phyloP scores from a whole-genome alignment of 306 rosid species.

The peach (Prunus persica) region Prunus_persica_NCBIv2 NC_034016.1:19440001-19440500 shows the following conservation, averaged over 20 bases:
- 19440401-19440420: too few species aligned
- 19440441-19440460: too few species aligned
- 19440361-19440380: not conserved
- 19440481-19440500: too few species aligned
- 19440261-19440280: not conserved
- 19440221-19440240: not conserved
- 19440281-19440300: too few species aligned
- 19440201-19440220: not conserved
- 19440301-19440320: too few species aligned
- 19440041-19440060: not conserved
- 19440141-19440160: not conserved
- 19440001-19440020: too few species aligned
- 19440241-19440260: not conserved
- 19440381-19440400: not conserved
- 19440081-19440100: not conserved
- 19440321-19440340: too few species aligned
- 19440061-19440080: not conserved
- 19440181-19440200: slow-evolving; percentile 5
- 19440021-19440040: not conserved
- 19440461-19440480: too few species aligned
- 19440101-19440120: not conserved
- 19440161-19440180: not conserved
- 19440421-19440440: too few species aligned
- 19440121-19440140: not conserved
- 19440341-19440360: not conserved